A percentile compares a stretch with the other conserved stretches of the same genome.
These are phyloP conservation scores for Candida sonorensis DNA, from an alignment of 805 yeast genomes.

Conservation along the genomic window DNA sequence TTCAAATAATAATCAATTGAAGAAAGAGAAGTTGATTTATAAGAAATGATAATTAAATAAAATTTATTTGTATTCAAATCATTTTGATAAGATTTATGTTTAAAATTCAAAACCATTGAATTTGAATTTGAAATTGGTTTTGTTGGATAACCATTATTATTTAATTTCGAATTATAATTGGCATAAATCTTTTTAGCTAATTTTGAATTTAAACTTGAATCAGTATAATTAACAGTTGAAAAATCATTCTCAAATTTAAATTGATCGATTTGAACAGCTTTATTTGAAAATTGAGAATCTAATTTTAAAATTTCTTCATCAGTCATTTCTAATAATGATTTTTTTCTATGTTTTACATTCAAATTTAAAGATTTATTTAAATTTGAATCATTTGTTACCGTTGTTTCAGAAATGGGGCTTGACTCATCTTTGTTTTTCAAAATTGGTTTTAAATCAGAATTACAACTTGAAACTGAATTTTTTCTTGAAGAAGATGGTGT, in stretches of 20 bases:
- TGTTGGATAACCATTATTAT: conserved; percentile 32
- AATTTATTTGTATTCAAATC: conserved; percentile 15
- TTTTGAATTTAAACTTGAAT: conserved; percentile 11
- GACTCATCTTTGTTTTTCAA: conserved; percentile 8
- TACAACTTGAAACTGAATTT: not conserved
- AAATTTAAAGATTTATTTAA: not conserved
- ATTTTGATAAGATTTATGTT: conserved; percentile 31
- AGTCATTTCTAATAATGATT: conserved; percentile 45
- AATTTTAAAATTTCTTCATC: conserved; percentile 47
- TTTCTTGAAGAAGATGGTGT: not conserved
- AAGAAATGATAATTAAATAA: conserved; percentile 50
- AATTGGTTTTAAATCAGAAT: conserved; percentile 6
- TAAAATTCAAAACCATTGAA: conserved; percentile 34
- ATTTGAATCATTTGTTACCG: conserved; percentile 1
- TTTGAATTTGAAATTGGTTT: conserved; percentile 25
- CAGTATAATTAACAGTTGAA: conserved; percentile 18
- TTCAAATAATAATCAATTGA: conserved; percentile 60
- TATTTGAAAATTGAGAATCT: conserved; percentile 44
- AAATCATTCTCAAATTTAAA: conserved; percentile 39
- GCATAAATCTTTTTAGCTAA: conserved; percentile 14
- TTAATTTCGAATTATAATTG: conserved; percentile 6
- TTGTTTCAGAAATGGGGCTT: conserved; percentile 3
- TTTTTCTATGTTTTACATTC: conserved; percentile 24
- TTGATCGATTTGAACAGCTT: conserved; percentile 32
- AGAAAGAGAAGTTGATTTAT: conserved; percentile 66